Conservation (phyloP, 1,284 basidiomycete species). For the Meripilus lineatus region DNA sequence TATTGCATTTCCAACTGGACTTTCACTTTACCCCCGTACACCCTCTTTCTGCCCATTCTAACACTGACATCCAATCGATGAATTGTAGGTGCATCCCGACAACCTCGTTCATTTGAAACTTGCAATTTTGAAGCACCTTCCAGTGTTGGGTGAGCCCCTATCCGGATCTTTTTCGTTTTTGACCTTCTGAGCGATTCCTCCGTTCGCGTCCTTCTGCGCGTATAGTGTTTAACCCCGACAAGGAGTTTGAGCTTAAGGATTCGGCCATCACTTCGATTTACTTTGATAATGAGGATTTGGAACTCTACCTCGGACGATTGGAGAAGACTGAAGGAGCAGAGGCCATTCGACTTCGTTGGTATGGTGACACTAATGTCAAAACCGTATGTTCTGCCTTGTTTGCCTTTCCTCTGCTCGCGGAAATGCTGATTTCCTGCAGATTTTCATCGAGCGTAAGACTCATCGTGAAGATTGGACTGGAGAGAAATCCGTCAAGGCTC, state of each 20-base stretch:
- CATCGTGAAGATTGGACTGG: conserved; percentile 99
- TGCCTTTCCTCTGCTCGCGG: conserved; percentile 2
- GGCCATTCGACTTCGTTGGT: conserved; percentile 95
- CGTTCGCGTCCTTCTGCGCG: conserved; percentile 12
- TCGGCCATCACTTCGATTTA: conserved; percentile 89
- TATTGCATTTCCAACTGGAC: no score
- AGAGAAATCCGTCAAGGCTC: conserved; percentile 98
- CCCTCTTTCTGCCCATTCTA: no score
- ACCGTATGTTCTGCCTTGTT: conserved; percentile 42
- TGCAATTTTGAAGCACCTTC: conserved; percentile 89
- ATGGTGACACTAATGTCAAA: conserved; percentile 86
- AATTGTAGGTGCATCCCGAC: conserved; percentile 85
- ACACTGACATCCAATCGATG: no score
- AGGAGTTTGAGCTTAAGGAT: conserved; percentile 89
- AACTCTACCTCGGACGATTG: conserved; percentile 95
- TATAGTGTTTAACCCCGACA: conserved; percentile 91
- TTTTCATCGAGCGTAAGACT: conserved; percentile 98
- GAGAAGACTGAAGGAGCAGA: conserved; percentile 99
- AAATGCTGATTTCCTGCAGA: conserved; percentile 38
- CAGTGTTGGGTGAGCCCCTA: conserved; percentile 77
- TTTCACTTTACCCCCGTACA: no score
- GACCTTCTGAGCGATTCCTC: not conserved
- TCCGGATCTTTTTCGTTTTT: no score
- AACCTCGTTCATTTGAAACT: conserved; percentile 96
- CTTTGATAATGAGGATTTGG: conserved; percentile 93